Base-by-base conservation (phyloP, 768 basidiomycete species). In the Krasilnikovozyma curviuscula region DNA sequence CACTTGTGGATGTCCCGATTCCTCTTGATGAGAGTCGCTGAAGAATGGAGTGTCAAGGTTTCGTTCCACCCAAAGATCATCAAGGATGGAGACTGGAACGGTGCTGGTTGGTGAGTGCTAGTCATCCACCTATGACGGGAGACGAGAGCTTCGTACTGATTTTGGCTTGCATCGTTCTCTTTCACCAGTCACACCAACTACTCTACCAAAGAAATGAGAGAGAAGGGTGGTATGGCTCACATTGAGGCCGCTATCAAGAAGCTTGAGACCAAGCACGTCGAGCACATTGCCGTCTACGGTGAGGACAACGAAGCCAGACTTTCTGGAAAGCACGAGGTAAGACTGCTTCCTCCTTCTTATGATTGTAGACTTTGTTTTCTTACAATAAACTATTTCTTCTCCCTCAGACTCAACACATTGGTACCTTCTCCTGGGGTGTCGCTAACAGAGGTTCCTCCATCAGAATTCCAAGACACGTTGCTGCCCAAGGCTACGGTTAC, bases 61-160 rank as follows among this genome's bases (percentile, higher is more conserved):
- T 93, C 93, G 55, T 88, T 97, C 88, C 93, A 98, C 74, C 93
- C 93, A 64, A 98, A 98, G 67, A 89, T 89, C 53, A 80, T 97
- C 61, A 62, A 69, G 55, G 57, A 61, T 48, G 93, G 93, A 55
- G 93, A 98, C 66, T 98, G 93, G 93, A 98, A 98, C 68, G 93
- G 93, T 62, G 93, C 93, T 56, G 93, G 93, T 46, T 84, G 82
- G 72, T n/a, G n/a, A n/a, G n/a, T n/a, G n/a, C n/a, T n/a, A n/a
- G n/a, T n/a, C n/a, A n/a, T n/a, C n/a, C n/a, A n/a, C n/a, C n/a
- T n/a, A n/a, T n/a, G n/a, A n/a, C n/a, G n/a, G n/a, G n/a, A n/a
- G n/a, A n/a, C n/a, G n/a, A n/a, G n/a, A n/a, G n/a, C n/a, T n/a
- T n/a, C 18, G n/a, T 2, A 10, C 5, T 1, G 30, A 1, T 24